These are phyloP conservation scores for Clausena lansium DNA, from an alignment of 345 rosid genomes.

Conservation along the genomic window DNA sequence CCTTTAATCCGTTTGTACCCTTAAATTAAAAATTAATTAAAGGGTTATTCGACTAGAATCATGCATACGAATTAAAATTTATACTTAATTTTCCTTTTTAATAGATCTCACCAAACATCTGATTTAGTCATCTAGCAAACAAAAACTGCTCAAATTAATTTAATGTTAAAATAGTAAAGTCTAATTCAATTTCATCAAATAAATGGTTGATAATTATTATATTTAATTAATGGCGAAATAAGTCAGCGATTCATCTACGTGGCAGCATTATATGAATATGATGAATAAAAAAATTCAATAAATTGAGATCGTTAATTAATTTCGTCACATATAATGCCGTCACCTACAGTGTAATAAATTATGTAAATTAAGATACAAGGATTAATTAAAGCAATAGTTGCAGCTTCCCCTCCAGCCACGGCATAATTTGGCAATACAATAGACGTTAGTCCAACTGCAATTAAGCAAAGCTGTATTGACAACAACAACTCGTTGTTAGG, in stretches of 20 bases:
- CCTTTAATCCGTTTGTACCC: neutral
- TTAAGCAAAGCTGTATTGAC: too few species aligned
- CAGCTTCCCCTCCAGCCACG: neutral
- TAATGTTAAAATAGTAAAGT: neutral
- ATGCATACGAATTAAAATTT: neutral
- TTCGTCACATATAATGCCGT: neutral
- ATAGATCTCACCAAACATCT: too few species aligned
- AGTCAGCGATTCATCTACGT: neutral
- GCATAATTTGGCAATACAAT: neutral
- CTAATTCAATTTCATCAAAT: neutral
- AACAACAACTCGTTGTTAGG: too few species aligned
- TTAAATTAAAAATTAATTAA: too few species aligned
- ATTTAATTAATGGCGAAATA: neutral
- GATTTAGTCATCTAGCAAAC: neutral
- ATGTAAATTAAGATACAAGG: too few species aligned
- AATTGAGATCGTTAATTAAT: neutral
- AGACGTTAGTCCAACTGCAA: too few species aligned
- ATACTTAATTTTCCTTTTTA: too few species aligned
- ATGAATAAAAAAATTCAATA: neutral
- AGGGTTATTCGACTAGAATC: neutral
- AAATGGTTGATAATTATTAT: neutral
- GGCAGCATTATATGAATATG: neutral
- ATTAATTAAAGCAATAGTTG: neutral
- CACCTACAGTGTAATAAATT: neutral
- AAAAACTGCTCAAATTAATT: neutral